Percentiles rank a stretch among this genome's conserved stretches.
Evolutionary conservation across 2,329 filamentous ascomycete genomes (phyloP).

Genomic region (Penicillium hesseltinei): DNA sequence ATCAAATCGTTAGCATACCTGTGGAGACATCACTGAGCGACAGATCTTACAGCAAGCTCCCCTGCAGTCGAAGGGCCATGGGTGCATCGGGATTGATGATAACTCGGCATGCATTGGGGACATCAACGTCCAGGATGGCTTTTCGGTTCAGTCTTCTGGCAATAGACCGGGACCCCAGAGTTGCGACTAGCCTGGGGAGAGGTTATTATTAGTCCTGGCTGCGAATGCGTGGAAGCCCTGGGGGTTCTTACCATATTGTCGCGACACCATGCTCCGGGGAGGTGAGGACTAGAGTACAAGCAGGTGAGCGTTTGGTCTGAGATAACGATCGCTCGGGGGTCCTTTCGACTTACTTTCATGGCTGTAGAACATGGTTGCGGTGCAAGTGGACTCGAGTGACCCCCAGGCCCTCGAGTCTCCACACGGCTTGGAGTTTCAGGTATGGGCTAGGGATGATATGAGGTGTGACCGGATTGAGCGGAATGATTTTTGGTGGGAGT

Average conservation of each 20-base stretch:
- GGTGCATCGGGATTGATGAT: slow-evolving; percentile 83
- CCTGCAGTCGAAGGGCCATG: slow-evolving; percentile 84
- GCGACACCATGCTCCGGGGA: slow-evolving; percentile 87
- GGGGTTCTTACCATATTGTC: slow-evolving; percentile 74
- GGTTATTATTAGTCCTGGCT: slow-evolving; percentile 14
- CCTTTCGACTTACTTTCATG: slow-evolving; percentile 70
- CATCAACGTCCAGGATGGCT: slow-evolving; percentile 82
- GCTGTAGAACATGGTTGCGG: slow-evolving; percentile 78
- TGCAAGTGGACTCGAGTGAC: neutral
- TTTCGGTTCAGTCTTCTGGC: slow-evolving; percentile 76
- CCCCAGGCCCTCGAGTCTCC: neutral
- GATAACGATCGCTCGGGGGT: neutral
- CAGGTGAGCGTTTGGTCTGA: slow-evolving; percentile 19
- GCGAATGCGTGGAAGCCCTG: slow-evolving; percentile 12
- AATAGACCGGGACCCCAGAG: slow-evolving; percentile 70
- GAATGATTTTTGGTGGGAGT: neutral
- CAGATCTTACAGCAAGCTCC: slow-evolving; percentile 68
- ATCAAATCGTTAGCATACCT: neutral
- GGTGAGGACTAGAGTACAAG: slow-evolving; percentile 62
- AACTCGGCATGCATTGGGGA: slow-evolving; percentile 82
- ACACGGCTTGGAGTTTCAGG: neutral
- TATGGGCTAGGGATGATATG: neutral
- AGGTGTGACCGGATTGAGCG: too few species aligned
- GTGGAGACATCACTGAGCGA: neutral
- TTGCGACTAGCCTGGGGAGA: slow-evolving; percentile 76